Base-by-base conservation (phyloP, 2,329 filamentous ascomycete genomes). In the Chaetomium globosum region DNA sequence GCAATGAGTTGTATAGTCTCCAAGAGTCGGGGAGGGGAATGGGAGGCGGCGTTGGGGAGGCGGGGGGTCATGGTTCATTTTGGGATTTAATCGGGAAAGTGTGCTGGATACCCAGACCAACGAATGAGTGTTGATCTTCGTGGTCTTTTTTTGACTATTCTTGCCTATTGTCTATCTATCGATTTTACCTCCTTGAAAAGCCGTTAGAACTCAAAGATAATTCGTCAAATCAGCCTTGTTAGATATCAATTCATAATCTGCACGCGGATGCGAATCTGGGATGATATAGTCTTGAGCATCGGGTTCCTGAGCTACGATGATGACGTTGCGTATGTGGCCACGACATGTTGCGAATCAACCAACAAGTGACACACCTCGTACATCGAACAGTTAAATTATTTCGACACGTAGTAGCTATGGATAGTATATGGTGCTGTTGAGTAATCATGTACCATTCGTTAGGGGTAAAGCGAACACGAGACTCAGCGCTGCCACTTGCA, bases 51-150 rank as follows among this genome's bases (percentile, higher is more conserved):
- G 53, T 23, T 39, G 36, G 36, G 36, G 36, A 13, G 36, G 16
- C 36, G 13, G 36, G 36, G 39, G 16, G 4, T 43, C 16, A 19
- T 43, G 21, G 52, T 54, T 6, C 19, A n/a, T 23, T 26, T 28
- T 16, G 4, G 46, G 8, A 7, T 52, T 9, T 21, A 36, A 10
- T 59, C n/a, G 46, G 46, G 5, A 33, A 21, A 59, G 26, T 21
- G n/a, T 16, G n/a, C 30, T 51, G 57, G 57, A 59, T 59, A 59
- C 56, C 56, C 56, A 59, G 43, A 21, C 28, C 28, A 19, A 33
- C 28, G 19, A 33, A 36, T 3, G 57, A 36, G 6, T 8, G 3
- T 19, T 19, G n/a, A 12, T n/a, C 23, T n/a, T 26, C 30, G n/a
- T 23, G 12, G 19, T 59, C 19, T 36, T 10, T 28, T 39, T 12